phyloP scores from a whole-genome alignment of 495 filamentous ascomycete genomes.

The Penicilliopsis zonata region DNA sequence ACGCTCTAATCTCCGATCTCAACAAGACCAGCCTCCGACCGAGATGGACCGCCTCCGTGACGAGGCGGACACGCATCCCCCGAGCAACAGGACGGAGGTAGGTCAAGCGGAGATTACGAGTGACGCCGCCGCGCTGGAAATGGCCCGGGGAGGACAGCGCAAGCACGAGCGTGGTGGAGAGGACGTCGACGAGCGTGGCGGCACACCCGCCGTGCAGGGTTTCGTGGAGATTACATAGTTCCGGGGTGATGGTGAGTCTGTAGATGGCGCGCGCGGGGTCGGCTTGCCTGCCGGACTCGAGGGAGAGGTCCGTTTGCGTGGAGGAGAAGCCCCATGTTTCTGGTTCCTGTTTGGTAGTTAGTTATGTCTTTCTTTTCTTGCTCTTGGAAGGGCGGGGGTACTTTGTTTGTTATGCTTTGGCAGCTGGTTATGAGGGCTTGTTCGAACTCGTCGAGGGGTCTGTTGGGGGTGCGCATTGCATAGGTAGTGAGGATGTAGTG shows the following conservation, averaged over 20 bases:
- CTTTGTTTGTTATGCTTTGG: no score
- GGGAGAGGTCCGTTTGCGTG: no score
- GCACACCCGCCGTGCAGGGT: constrained; percentile 63
- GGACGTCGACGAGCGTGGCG: constrained; percentile 54
- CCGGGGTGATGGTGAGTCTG: constrained; percentile 37
- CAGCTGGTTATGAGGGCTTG: no score
- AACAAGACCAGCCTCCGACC: constrained; percentile 43
- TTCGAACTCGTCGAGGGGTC: background rate
- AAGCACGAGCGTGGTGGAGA: constrained; percentile 47
- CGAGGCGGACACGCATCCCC: constrained; percentile 38
- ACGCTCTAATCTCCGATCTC: constrained; percentile 30
- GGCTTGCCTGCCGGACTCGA: no score
- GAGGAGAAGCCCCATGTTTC: no score
- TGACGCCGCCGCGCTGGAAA: constrained; percentile 53
- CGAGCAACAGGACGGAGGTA: constrained; percentile 51
- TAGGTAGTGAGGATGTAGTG: no score
- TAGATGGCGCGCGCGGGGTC: constrained; percentile 21
- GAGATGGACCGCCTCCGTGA: constrained; percentile 50
- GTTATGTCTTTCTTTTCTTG: no score
- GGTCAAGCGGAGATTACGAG: constrained; percentile 51
- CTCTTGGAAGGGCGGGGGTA: no score
- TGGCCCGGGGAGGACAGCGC: constrained; percentile 46
- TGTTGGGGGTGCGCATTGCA: no score
- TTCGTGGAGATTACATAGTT: constrained; percentile 44
- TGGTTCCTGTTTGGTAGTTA: no score